These are phyloP conservation scores for Coemansia furcata DNA, from an alignment of 192 early-diverging fungal species.

Conservation along the genomic window DNA sequence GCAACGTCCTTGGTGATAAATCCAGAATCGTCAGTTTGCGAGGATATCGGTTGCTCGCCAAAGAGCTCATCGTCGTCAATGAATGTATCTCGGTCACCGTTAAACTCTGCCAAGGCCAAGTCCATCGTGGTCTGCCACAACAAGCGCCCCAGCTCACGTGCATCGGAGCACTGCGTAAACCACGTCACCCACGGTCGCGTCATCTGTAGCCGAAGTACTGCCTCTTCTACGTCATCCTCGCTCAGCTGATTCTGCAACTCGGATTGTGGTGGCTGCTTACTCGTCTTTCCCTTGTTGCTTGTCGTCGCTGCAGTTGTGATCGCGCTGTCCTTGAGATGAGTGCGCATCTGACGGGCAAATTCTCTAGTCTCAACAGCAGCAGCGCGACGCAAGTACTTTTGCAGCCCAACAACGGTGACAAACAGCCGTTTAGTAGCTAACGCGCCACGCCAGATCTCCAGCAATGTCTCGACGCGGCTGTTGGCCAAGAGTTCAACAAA, in stretches of 20 bases:
- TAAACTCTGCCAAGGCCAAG: conserved; percentile 19
- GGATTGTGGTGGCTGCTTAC: background rate
- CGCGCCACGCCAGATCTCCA: conserved; percentile 38
- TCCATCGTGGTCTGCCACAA: conserved; percentile 36
- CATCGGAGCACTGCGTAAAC: conserved; percentile 33
- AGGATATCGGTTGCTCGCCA: background rate
- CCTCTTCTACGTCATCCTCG: conserved; percentile 22
- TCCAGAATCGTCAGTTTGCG: background rate
- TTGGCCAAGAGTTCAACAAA: conserved; percentile 18
- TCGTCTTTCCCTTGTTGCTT: background rate
- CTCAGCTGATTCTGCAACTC: background rate
- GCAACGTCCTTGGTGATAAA: conserved; percentile 23
- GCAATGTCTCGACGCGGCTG: background rate
- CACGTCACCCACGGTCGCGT: conserved; percentile 29
- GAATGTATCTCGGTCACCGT: background rate
- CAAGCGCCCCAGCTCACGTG: conserved; percentile 21
- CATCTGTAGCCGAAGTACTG: conserved; percentile 28
- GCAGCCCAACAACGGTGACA: conserved; percentile 39
- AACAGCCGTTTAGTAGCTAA: conserved; percentile 18
- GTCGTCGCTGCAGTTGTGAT: background rate
- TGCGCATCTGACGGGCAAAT: conserved; percentile 43
- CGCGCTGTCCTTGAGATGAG: conserved; percentile 9
- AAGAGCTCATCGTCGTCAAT: background rate
- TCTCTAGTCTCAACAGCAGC: conserved; percentile 21
- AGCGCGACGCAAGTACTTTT: conserved; percentile 7